Percentiles rank a stretch among this genome's conserved stretches.
phyloP scores from a whole-genome alignment of 176 grass and related monocot species.

The Aegilops tauschii region DNA sequence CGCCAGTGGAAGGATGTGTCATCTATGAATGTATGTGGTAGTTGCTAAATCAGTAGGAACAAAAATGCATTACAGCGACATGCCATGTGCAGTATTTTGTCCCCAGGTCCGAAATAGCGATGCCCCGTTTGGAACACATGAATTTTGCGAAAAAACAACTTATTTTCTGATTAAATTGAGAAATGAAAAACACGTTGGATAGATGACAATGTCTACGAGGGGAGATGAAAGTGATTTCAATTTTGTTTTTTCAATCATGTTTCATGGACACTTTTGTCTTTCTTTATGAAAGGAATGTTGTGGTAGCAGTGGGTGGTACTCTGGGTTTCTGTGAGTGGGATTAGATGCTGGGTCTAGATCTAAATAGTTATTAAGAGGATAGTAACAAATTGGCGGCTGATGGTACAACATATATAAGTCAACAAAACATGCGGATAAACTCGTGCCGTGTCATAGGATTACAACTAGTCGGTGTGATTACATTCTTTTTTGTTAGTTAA shows the following conservation, averaged over 20 bases:
- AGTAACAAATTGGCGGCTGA: neutral
- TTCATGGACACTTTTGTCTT: neutral
- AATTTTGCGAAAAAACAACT: neutral
- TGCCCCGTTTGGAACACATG: neutral
- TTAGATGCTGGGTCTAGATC: neutral
- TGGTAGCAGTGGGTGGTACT: neutral
- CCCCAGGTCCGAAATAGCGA: neutral
- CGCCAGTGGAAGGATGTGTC: too few relatives aligned
- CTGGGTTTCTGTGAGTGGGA: neutral
- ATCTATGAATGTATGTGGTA: neutral
- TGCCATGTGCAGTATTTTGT: neutral
- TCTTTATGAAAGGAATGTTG: neutral
- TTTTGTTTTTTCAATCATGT: too few relatives aligned
- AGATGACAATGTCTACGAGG: neutral
- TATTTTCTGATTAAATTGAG: neutral
- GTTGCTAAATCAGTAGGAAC: neutral
- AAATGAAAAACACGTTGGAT: neutral
- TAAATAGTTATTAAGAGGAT: neutral
- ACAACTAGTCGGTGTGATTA: neutral
- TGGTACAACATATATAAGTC: neutral
- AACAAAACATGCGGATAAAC: neutral
- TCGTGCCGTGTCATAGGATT: neutral
- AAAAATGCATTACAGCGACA: neutral
- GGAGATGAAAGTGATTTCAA: neutral
- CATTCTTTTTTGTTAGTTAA: neutral